Evolutionary conservation across 2,329 filamentous ascomycete species (phyloP).

Genomic region (Chaetomiaceae sp.): DNA sequence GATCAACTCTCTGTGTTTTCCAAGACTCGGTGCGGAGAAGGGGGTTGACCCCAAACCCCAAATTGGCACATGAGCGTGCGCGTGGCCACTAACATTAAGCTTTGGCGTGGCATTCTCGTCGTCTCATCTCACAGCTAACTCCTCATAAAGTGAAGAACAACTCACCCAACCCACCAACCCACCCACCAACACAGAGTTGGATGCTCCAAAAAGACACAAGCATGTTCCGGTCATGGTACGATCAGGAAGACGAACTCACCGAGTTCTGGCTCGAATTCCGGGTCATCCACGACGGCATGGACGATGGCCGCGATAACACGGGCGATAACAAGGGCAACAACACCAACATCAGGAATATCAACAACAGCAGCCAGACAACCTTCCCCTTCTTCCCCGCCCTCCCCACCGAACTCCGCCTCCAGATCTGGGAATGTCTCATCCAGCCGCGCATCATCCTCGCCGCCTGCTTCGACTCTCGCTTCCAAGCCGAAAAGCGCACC

Average conservation of each 20-base stretch:
- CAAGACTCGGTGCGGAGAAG: too few relatives aligned
- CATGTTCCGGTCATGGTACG: conserved; percentile 22
- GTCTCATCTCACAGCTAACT: background rate
- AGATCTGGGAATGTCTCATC: conserved; percentile 43
- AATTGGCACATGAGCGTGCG: too few relatives aligned
- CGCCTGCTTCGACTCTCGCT: conserved; percentile 37
- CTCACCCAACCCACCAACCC: background rate
- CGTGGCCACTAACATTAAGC: too few relatives aligned
- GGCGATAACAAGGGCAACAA: background rate
- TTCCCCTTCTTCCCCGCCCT: conserved; percentile 38
- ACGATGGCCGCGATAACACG: conserved; percentile 10
- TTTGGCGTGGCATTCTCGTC: too few relatives aligned
- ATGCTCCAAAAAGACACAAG: background rate
- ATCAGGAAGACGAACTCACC: conserved; percentile 12
- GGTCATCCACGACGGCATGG: conserved; percentile 39
- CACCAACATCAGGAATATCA: background rate
- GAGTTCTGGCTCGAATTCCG: conserved; percentile 44
- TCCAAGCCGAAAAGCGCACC: conserved; percentile 25
- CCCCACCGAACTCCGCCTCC: conserved; percentile 44
- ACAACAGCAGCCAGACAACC: conserved; percentile 13
- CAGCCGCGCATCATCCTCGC: conserved; percentile 42
- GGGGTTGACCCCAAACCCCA: too few relatives aligned
- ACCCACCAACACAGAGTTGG: background rate
- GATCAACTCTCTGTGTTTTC: too few relatives aligned
- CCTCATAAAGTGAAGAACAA: background rate